A percentile compares a stretch with the other conserved stretches of the same genome.
phyloP scores from a whole-genome alignment of 257 asterid genomes.

The Orobanche coerulescens region DNA sequence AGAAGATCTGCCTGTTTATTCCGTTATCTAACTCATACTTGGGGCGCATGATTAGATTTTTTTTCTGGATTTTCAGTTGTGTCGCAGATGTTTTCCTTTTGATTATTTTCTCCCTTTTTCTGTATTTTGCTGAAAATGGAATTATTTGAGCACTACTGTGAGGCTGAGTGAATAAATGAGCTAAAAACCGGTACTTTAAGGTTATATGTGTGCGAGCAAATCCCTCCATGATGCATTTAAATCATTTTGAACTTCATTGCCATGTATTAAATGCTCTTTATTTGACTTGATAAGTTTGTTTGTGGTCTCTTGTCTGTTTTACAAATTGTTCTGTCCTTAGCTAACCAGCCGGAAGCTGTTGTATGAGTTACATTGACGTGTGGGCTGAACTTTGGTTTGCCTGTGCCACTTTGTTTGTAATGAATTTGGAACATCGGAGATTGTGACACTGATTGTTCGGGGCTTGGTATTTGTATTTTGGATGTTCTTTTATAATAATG shows the following conservation, averaged over 20 bases:
- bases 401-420: too few species aligned
- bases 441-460: too few species aligned
- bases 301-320: background rate
- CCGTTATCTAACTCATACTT: background rate
- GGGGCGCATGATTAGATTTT: background rate
- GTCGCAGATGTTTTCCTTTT: background rate
- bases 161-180: background rate
- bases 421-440: too few species aligned
- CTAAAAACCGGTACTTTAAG: background rate
- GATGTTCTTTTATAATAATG: too few species aligned
- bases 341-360: background rate
- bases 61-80: background rate
- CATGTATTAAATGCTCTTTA: background rate
- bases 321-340: background rate
- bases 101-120: background rate
- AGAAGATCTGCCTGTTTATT: conserved; percentile 19
- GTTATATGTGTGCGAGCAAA: background rate
- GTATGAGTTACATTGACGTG: too few species aligned
- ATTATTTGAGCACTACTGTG: background rate
- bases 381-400: too few species aligned
- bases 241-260: background rate
- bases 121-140: background rate
- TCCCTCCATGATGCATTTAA: background rate
- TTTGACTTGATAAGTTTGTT: background rate
- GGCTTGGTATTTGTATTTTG: too few species aligned